These are phyloP conservation scores for Ceratorhiza oryzae-sativae DNA, from an alignment of 1,284 basidiomycete species.

Conservation along the genomic window DNA sequence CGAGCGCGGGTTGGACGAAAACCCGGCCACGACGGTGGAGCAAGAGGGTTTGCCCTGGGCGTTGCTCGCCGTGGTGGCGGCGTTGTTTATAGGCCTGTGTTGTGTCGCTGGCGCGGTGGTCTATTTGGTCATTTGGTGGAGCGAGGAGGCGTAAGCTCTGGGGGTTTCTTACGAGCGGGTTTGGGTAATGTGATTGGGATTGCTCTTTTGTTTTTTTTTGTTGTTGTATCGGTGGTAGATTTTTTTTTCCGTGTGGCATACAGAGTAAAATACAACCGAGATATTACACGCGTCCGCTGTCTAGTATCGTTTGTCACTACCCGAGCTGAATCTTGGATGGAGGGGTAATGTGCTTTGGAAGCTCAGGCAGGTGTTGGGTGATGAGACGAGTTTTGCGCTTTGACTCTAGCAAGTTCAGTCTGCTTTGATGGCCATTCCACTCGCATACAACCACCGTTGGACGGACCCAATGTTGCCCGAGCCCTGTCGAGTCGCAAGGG, in stretches of 20 bases:
- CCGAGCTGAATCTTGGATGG: not conserved
- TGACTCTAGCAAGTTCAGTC: too few relatives aligned
- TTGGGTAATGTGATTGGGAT: not conserved
- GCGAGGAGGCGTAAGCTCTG: constrained; percentile 1
- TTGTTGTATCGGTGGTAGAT: not conserved
- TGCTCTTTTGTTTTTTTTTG: too few relatives aligned
- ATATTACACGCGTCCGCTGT: not conserved
- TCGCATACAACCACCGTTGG: too few relatives aligned
- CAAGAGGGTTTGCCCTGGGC: constrained; percentile 50
- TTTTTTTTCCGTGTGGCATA: constrained; percentile 6
- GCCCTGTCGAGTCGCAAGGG: too few relatives aligned
- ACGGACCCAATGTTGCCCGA: too few relatives aligned
- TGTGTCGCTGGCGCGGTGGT: constrained; percentile 24
- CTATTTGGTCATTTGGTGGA: constrained; percentile 7
- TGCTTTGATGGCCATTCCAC: too few relatives aligned
- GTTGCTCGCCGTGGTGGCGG: constrained; percentile 53
- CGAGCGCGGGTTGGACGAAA: constrained; percentile 19
- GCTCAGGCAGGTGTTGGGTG: too few relatives aligned
- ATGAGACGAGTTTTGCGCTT: too few relatives aligned
- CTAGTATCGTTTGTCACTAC: not conserved
- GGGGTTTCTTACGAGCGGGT: too few relatives aligned
- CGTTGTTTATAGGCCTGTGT: constrained; percentile 54
- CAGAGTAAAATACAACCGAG: constrained; percentile 1
- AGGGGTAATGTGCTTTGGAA: too few relatives aligned
- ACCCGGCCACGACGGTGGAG: constrained; percentile 22